These are phyloP conservation scores for Coriaria nepalensis DNA, from an alignment of 306 rosid genomes.

Conservation along the genomic window DNA sequence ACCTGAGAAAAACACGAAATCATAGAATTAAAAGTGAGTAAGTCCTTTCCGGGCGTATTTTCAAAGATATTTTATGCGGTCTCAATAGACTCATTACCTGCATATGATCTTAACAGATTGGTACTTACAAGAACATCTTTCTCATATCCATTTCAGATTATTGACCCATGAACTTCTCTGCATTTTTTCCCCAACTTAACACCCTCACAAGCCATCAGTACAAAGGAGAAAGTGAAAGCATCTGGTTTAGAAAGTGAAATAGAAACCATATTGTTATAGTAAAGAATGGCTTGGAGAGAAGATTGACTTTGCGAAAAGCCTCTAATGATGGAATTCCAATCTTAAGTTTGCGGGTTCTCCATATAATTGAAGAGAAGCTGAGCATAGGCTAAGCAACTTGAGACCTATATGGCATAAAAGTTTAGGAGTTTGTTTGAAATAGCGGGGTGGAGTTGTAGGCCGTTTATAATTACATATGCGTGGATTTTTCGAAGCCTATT, in stretches of 20 bases:
- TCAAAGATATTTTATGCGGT: constrained; percentile 31
- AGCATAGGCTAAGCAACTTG: constrained; percentile 38
- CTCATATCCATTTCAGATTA: constrained; percentile 27
- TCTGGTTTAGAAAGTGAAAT: constrained; percentile 20
- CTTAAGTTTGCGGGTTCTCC: constrained; percentile 27
- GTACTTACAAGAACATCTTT: constrained; percentile 38
- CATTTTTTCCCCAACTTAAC: constrained; percentile 20
- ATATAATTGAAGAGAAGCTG: constrained; percentile 32
- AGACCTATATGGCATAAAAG: constrained; percentile 44
- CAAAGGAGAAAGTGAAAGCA: constrained; percentile 40
- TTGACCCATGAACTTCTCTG: constrained; percentile 39
- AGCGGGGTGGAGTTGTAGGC: constrained; percentile 32
- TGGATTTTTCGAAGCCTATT: constrained; percentile 38
- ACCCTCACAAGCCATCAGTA: constrained; percentile 42
- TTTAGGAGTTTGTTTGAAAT: constrained; percentile 34
- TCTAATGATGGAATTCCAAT: constrained; percentile 52
- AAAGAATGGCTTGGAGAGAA: constrained; percentile 29
- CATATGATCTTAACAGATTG: constrained; percentile 20
- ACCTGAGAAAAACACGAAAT: constrained; percentile 39
- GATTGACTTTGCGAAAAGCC: constrained; percentile 31
- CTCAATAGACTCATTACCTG: constrained; percentile 17
- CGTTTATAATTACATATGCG: constrained; percentile 28
- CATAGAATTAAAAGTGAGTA: constrained; percentile 47
- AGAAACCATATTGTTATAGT: constrained; percentile 38
- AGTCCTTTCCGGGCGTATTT: constrained; percentile 33